Percentiles rank a stretch among this genome's conserved stretches.
Conservation (phyloP, 208 protist genomes). For the Endotrypanum monterogeii region DNA sequence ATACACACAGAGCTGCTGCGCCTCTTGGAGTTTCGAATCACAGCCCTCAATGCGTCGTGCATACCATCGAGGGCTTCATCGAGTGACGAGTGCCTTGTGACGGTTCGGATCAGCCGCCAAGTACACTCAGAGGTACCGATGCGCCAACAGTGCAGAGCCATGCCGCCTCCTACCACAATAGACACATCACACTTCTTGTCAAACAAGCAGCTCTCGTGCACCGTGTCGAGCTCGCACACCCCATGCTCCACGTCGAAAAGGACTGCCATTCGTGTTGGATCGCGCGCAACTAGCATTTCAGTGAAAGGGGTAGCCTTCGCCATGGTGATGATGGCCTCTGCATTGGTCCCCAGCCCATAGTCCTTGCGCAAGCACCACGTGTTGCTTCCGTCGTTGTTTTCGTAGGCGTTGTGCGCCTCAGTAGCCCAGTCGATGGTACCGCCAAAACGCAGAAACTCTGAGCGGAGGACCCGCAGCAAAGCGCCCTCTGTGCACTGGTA, state of each 20-base stretch:
- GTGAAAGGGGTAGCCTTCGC: constrained; percentile 39
- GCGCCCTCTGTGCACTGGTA: constrained; percentile 75
- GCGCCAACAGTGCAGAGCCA: constrained; percentile 72
- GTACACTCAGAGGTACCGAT: constrained; percentile 28
- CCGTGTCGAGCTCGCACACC: constrained; percentile 22
- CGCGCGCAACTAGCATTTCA: constrained; percentile 52
- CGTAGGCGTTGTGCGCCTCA: constrained; percentile 61
- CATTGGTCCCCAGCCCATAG: constrained; percentile 62
- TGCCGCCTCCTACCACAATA: constrained; percentile 56
- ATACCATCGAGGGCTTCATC: constrained; percentile 18
- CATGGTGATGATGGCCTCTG: constrained; percentile 70
- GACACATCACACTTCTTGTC: constrained; percentile 48
- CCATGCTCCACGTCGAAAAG: constrained; percentile 69
- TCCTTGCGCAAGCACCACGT: constrained; percentile 74
- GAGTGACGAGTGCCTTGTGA: constrained; percentile 6
- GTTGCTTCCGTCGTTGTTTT: constrained; percentile 61
- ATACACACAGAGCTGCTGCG: constrained; percentile 26
- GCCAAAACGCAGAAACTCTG: constrained; percentile 77
- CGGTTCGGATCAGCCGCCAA: constrained; percentile 50
- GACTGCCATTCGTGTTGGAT: constrained; percentile 60
- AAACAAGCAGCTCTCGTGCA: constrained; percentile 28
- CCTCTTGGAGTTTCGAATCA: constrained; percentile 36
- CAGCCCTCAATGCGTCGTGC: constrained; percentile 21
- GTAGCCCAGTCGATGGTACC: constrained; percentile 68
- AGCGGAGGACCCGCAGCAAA: constrained; percentile 63